Base-by-base conservation (phyloP, 192 early-diverging fungal genomes). In the Backusella luteola region DNA sequence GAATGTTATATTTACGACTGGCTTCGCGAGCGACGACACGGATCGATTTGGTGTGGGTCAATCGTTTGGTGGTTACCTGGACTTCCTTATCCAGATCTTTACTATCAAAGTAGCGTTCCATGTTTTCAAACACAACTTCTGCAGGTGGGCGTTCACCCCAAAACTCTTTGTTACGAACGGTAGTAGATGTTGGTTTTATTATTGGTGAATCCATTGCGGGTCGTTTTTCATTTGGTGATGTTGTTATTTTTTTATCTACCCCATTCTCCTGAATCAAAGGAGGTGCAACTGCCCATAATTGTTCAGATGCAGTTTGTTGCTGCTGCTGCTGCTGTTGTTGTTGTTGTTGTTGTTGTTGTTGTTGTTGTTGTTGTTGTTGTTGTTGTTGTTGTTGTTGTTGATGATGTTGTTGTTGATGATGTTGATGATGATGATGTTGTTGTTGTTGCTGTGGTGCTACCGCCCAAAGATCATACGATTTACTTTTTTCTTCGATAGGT, bases 81-180 rank as follows among this genome's bases (percentile, higher is more conserved):
- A 94, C 90, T 19, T 87, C 90, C 69, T 89, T 84, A 69, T 95
- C 94, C 49, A 95, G 77, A 71, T 95, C 93, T 73, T 95, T 92
- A 36, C 86, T 88, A 21, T 91, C 90, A 80, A 95, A 95, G 79
- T 90, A 95, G 73, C 87, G 76, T 42, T 92, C 92, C 70, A 94
- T 81, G 75, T 93, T 85, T 70, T 95, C 88, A 32, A 86, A 86
- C 63, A 95, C 88, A 59, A 89, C 85, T 49, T 94, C 91, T 14
- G 89, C 85, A 4, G 92, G 91, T 8, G 94, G 94, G 19, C 93
- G 85, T 35, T 89, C 87, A 14, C 87, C 86, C 89, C 89, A 90
- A 38, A 86, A 88, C 82, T 82, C 35, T 75, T 66, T 77, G 4
- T 38, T 68, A 9, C n/a, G 75, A 15, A 34, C 38, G 12, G 66